A percentile compares a stretch with the other conserved stretches of the same genome.
These are phyloP conservation scores for Acorus gramineus DNA, from an alignment of 106 monocot species.

Conservation along the genomic window DNA sequence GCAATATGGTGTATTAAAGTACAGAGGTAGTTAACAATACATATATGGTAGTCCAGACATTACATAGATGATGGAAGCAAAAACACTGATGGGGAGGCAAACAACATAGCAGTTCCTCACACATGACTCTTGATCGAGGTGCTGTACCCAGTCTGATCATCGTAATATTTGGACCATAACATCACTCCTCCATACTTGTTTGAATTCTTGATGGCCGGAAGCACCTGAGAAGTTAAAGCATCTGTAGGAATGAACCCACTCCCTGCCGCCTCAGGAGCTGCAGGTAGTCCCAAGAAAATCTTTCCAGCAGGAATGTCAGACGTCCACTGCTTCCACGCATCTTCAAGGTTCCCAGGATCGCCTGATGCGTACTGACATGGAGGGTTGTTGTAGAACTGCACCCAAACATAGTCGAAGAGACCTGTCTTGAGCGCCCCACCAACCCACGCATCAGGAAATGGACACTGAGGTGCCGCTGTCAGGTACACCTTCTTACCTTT, in stretches of 20 bases:
- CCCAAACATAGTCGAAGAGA: slow-evolving; percentile 22
- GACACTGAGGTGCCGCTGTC: slow-evolving; percentile 19
- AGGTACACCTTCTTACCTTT: slow-evolving; percentile 5
- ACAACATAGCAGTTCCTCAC: no score
- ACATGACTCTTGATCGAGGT: no score
- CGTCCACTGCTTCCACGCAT: slow-evolving; percentile 13
- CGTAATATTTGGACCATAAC: slow-evolving; percentile 22
- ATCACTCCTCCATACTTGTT: slow-evolving; percentile 23
- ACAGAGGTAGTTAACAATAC: no score
- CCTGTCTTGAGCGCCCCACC: slow-evolving; percentile 7
- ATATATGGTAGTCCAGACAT: no score
- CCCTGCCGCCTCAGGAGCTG: slow-evolving; percentile 6
- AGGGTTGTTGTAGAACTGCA: slow-evolving; percentile 21
- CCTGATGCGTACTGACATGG: slow-evolving; percentile 12
- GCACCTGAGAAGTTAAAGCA: slow-evolving; percentile 14
- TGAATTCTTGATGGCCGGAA: slow-evolving; percentile 15
- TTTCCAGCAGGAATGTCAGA: slow-evolving; percentile 2
- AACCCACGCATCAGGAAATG: slow-evolving; percentile 8
- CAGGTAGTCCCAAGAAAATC: slow-evolving; percentile 24
- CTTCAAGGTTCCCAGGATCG: background rate
- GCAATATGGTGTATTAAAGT: no score
- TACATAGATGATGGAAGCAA: no score
- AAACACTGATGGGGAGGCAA: no score
- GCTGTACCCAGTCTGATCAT: slow-evolving; percentile 14
- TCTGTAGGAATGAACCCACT: slow-evolving; percentile 16